phyloP scores from a whole-genome alignment of 2,329 filamentous ascomycete species.

The Rugonectria rugulosa region DNA sequence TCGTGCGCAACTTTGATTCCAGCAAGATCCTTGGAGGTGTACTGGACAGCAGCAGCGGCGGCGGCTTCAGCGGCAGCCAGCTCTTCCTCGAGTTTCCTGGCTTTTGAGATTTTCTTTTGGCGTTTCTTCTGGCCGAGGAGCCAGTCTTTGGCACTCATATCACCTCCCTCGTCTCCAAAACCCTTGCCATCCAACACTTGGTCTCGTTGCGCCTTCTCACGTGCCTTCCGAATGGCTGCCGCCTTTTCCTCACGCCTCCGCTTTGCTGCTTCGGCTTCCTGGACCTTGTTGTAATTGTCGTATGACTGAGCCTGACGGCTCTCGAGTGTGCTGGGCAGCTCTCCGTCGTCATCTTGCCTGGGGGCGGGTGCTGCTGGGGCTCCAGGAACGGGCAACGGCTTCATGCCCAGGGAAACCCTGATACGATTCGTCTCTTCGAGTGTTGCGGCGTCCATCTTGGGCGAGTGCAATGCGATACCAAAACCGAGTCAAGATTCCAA shows the following conservation, averaged over 20 bases:
- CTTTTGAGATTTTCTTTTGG: constrained; percentile 87
- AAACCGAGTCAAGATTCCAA: constrained; percentile 1
- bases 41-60: constrained; percentile 69
- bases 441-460: constrained; percentile 70
- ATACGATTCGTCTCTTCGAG: constrained; percentile 96
- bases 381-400: constrained; percentile 85
- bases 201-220: constrained; percentile 81
- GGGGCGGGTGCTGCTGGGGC: constrained; percentile 59
- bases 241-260: constrained; percentile 79
- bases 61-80: constrained; percentile 76
- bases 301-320: constrained; percentile 76
- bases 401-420: constrained; percentile 86
- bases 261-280: constrained; percentile 79
- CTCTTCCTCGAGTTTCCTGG: constrained; percentile 76
- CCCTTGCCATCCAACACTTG: constrained; percentile 82
- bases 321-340: constrained; percentile 83
- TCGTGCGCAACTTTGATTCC: constrained; percentile 95
- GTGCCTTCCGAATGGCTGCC: constrained; percentile 85
- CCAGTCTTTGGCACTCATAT: constrained; percentile 85
- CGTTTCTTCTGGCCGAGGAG: constrained; percentile 89
- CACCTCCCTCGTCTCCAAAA: constrained; percentile 75
- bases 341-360: constrained; percentile 66
- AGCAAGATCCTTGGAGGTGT: constrained; percentile 85
- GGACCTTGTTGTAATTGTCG: constrained; percentile 73
- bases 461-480: constrained; percentile 9